phyloP scores from a whole-genome alignment of 176 grass and related monocot species.

The Aegilops longissima region DNA sequence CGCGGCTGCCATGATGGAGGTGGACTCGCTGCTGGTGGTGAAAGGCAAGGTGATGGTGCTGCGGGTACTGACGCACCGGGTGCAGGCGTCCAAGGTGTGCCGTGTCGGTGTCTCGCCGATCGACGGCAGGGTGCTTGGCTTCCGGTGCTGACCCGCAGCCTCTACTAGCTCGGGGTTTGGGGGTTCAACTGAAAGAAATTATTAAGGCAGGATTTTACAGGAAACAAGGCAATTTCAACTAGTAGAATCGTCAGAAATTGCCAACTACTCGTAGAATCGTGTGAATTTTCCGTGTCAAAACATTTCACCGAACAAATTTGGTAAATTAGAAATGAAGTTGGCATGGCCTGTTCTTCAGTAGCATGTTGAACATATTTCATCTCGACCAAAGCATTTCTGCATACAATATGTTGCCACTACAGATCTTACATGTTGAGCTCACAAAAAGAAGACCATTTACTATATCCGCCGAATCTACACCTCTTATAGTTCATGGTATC shows the following conservation, averaged over 20 bases:
- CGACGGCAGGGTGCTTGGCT: constrained; percentile 64
- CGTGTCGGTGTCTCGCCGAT: constrained; percentile 55
- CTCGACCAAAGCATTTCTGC: neutral
- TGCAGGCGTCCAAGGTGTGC: constrained; percentile 65
- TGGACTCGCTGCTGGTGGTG: constrained; percentile 70
- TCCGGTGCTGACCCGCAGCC: constrained; percentile 52
- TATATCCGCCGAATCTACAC: constrained; percentile 7
- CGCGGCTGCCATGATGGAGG: constrained; percentile 49
- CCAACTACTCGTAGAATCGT: neutral
- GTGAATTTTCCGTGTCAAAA: neutral
- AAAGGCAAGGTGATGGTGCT: constrained; percentile 78
- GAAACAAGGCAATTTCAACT: neutral
- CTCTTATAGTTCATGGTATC: neutral
- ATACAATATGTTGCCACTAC: neutral
- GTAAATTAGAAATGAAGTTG: neutral
- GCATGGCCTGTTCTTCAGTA: neutral
- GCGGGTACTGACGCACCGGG: constrained; percentile 72
- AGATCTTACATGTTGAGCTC: constrained; percentile 7
- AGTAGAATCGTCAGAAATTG: too few relatives aligned
- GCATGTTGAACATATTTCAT: neutral
- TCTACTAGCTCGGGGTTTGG: neutral
- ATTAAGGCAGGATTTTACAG: neutral
- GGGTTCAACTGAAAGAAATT: neutral
- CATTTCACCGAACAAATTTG: neutral
- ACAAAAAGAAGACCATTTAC: constrained; percentile 3